Evolutionary conservation across 345 rosid genomes (phyloP).

Genomic region (Acer campestre): DNA sequence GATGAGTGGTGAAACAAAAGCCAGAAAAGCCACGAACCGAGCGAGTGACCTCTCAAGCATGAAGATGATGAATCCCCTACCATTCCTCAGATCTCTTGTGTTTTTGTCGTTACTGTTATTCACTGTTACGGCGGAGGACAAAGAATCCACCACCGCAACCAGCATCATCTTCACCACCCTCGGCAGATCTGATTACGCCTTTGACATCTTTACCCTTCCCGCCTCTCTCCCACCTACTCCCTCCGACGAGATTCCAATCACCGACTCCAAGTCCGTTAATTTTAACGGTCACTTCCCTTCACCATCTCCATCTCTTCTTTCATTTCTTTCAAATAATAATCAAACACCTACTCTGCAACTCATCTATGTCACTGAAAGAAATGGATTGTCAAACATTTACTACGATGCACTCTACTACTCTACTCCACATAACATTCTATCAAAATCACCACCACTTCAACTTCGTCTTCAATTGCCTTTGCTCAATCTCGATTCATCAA

Average conservation of each 20-base stretch:
- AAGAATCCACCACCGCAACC: slow-evolving; percentile 9
- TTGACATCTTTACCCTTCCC: slow-evolving; percentile 72
- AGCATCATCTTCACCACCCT: slow-evolving; percentile 73
- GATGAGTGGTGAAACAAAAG: no score
- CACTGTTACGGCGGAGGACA: slow-evolving; percentile 20
- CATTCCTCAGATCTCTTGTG: background rate
- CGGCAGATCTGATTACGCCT: slow-evolving; percentile 65
- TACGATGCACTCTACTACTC: slow-evolving; percentile 49
- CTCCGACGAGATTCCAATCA: slow-evolving; percentile 52
- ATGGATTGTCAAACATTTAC: slow-evolving; percentile 60
- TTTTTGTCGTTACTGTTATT: background rate
- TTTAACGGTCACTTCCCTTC: slow-evolving; percentile 88
- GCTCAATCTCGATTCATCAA: slow-evolving; percentile 21
- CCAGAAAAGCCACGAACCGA: no score
- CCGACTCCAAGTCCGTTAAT: slow-evolving; percentile 74
- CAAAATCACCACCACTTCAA: background rate
- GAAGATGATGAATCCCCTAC: background rate
- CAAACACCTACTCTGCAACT: slow-evolving; percentile 45
- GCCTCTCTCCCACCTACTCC: slow-evolving; percentile 25
- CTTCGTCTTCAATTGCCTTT: slow-evolving; percentile 57
- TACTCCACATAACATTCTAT: background rate
- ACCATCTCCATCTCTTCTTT: slow-evolving; percentile 42
- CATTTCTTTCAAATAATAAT: slow-evolving; percentile 34
- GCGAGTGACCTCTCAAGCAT: background rate
- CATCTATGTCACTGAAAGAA: slow-evolving; percentile 77